A percentile compares a stretch with the other conserved stretches of the same genome.
phyloP scores from a whole-genome alignment of 2,329 filamentous ascomycete species.

The Colletotrichum destructivum region DNA sequence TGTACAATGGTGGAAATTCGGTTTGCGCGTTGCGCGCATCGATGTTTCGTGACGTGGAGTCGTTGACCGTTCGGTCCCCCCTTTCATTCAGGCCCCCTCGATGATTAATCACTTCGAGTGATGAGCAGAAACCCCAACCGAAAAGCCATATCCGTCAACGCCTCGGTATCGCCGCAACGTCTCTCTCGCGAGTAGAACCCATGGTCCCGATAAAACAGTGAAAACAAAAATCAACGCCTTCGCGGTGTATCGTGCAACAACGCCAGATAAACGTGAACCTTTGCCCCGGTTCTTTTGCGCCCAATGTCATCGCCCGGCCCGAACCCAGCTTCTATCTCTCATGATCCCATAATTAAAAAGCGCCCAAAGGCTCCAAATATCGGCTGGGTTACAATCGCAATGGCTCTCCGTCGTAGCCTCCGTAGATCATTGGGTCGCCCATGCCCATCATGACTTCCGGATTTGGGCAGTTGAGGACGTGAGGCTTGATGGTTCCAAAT shows the following conservation, averaged over 20 bases:
- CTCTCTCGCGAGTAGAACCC: neutral
- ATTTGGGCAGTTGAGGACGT: conserved; percentile 66
- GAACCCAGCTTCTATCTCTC: conserved; percentile 28
- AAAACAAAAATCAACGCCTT: conserved; percentile 33
- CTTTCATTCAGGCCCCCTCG: neutral
- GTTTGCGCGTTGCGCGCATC: neutral
- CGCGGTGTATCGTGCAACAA: conserved; percentile 39
- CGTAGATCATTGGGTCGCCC: conserved; percentile 72
- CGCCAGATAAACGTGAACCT: neutral
- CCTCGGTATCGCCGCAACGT: conserved; percentile 11
- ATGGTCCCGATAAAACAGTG: neutral
- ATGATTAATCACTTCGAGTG: conserved; percentile 5
- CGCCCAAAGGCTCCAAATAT: neutral
- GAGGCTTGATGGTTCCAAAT: conserved; percentile 70
- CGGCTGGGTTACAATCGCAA: conserved; percentile 55
- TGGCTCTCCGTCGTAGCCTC: conserved; percentile 64
- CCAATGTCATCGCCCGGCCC: conserved; percentile 3
- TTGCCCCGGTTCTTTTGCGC: conserved; percentile 11
- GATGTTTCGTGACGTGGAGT: conserved; percentile 8
- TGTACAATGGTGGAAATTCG: conserved; percentile 16
- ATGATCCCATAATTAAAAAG: conserved; percentile 20
- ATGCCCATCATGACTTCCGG: conserved; percentile 71
- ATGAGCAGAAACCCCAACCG: neutral
- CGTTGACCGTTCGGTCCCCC: neutral
- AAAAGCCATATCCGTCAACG: conserved; percentile 6